phyloP scores from a whole-genome alignment of 139 green algal genomes.

The Haematococcus lacustris region DNA sequence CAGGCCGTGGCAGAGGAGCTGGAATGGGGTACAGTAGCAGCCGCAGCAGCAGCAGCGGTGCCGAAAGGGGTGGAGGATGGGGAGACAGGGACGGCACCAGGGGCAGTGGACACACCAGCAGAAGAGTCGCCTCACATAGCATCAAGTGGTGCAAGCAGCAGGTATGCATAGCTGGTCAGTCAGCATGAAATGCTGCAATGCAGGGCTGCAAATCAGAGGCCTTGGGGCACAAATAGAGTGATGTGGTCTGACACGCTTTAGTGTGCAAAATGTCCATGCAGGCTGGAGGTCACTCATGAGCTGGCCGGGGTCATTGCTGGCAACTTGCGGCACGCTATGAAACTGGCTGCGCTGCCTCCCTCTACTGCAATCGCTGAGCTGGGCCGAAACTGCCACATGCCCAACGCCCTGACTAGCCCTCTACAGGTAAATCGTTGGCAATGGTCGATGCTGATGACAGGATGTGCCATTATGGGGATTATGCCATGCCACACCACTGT shows the following conservation, averaged over 20 bases:
- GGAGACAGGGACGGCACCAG: not conserved
- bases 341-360: slow-evolving; percentile 15
- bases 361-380: slow-evolving; percentile 16
- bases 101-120: not conserved
- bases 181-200: too few relatives aligned
- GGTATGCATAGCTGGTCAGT: too few relatives aligned
- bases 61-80: slow-evolving; percentile 3
- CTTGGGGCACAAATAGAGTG: too few relatives aligned
- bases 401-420: slow-evolving; percentile 44
- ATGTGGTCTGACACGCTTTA: too few relatives aligned
- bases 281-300: not conserved
- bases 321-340: slow-evolving; percentile 9
- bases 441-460: too few relatives aligned
- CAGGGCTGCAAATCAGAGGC: too few relatives aligned
- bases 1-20: slow-evolving; percentile 15
- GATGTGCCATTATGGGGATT: too few relatives aligned
- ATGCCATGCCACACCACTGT: too few relatives aligned
- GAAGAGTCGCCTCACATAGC: not conserved
- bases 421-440: too few relatives aligned
- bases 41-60: not conserved
- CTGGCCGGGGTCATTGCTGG: slow-evolving; percentile 18
- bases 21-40: not conserved
- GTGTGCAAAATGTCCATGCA: not conserved
- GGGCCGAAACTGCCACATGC: slow-evolving; percentile 62
- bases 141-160: not conserved